phyloP scores from a whole-genome alignment of 2,329 filamentous ascomycete genomes.

The Cordyceps pruinosa region DNA sequence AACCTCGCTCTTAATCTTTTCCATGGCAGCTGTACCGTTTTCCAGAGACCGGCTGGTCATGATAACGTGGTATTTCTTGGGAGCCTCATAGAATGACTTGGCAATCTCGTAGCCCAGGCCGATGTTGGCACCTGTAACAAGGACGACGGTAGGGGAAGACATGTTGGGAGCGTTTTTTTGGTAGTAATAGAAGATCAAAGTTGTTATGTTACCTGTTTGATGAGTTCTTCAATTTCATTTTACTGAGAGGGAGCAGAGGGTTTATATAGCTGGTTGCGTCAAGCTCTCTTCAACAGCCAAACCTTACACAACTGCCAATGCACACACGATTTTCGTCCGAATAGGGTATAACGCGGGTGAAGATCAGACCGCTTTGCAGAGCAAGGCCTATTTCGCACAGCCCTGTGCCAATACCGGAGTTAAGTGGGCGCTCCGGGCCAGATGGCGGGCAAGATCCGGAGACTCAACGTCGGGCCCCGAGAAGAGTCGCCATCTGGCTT shows the following conservation, averaged over 20 bases:
- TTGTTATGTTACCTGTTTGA: not conserved
- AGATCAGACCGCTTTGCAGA: not conserved
- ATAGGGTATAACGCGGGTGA: not conserved
- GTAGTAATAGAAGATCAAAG: too few species aligned
- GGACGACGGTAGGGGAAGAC: not conserved
- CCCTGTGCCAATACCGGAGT: conserved; percentile 1
- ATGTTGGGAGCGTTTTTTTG: not conserved
- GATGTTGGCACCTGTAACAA: conserved; percentile 1
- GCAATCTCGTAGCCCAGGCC: conserved; percentile 1
- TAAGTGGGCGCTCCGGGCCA: not conserved
- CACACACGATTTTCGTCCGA: not conserved
- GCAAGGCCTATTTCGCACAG: not conserved
- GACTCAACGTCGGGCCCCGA: not conserved
- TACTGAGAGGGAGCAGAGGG: not conserved
- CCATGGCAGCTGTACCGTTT: conserved; percentile 41
- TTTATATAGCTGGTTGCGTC: not conserved
- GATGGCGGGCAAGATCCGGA: not conserved
- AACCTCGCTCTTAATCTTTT: conserved; percentile 31
- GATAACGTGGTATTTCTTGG: conserved; percentile 40
- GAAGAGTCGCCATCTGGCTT: not conserved
- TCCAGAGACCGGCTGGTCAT: conserved; percentile 43
- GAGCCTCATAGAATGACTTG: not conserved
- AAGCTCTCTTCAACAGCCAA: not conserved
- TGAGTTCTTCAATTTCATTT: not conserved
- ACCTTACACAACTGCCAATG: not conserved